phyloP scores from a whole-genome alignment of 1,284 basidiomycete genomes.

The Erythrobasidium hasegawianum region DNA sequence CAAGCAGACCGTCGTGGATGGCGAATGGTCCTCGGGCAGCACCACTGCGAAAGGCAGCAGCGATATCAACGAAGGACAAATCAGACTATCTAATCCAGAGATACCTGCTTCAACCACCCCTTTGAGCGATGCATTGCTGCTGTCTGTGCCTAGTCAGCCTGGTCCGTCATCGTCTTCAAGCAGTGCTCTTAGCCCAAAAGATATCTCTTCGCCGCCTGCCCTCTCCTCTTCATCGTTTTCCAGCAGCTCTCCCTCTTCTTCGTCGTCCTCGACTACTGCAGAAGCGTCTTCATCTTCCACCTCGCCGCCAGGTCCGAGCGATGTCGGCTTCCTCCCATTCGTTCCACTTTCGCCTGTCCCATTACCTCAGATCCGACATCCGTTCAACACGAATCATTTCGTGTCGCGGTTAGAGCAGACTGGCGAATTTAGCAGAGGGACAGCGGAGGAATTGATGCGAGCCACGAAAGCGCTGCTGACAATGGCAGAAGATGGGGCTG shows the following conservation, averaged over 20 bases:
- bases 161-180: background rate
- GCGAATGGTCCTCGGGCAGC: background rate
- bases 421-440: constrained; percentile 19
- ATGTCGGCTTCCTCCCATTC: constrained; percentile 31
- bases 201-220: background rate
- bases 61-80: too few species aligned
- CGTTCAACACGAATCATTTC: constrained; percentile 44
- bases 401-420: constrained; percentile 37
- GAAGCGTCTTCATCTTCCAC: background rate
- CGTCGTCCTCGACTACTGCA: constrained; percentile 13
- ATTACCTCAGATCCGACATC: constrained; percentile 38
- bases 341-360: constrained; percentile 34
- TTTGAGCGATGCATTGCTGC: background rate
- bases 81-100: too few species aligned
- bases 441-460: constrained; percentile 63
- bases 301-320: background rate
- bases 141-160: background rate
- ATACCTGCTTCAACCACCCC: background rate
- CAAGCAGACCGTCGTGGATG: constrained; percentile 1
- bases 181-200: background rate
- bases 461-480: constrained; percentile 76
- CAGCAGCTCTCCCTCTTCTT: constrained; percentile 8
- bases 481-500: constrained; percentile 68
- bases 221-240: background rate
- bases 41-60: background rate